Conservation (phyloP, 345 rosid genomes). For the Hibiscus syriacus region DNA sequence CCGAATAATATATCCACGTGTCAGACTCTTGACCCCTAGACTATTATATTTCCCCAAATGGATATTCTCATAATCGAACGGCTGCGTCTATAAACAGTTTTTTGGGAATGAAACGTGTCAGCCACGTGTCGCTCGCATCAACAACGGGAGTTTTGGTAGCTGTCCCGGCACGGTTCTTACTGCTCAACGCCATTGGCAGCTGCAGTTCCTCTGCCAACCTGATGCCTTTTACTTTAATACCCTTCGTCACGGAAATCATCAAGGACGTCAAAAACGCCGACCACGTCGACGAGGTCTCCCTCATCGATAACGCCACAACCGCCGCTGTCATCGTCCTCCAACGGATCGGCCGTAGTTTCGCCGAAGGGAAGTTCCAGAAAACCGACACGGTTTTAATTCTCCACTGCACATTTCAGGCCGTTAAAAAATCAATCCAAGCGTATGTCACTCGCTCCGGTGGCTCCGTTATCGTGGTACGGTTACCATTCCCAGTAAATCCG, state of each 20-base stretch:
- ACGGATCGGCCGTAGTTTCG: conserved; percentile 50
- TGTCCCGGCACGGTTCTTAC: conserved; percentile 61
- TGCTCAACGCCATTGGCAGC: conserved; percentile 54
- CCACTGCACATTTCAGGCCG: conserved; percentile 55
- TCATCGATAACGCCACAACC: conserved; percentile 72
- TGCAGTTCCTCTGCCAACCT: conserved; percentile 57
- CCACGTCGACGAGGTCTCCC: conserved; percentile 59
- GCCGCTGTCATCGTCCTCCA: conserved; percentile 79
- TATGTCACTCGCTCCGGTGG: conserved; percentile 67
- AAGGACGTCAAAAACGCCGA: conserved; percentile 59
- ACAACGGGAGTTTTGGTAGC: conserved; percentile 83
- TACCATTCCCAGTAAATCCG: conserved; percentile 63
- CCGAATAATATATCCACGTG: not conserved
- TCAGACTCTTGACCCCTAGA: not conserved
- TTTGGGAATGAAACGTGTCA: conserved; percentile 11
- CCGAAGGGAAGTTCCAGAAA: conserved; percentile 40
- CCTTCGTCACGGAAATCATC: conserved; percentile 51
- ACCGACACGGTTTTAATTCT: conserved; percentile 55
- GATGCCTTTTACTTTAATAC: conserved; percentile 67
- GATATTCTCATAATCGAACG: not conserved
- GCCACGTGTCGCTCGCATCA: conserved; percentile 46
- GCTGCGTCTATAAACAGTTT: not conserved
- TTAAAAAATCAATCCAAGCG: conserved; percentile 63
- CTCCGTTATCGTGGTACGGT: conserved; percentile 43
- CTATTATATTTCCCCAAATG: not conserved